Percentiles rank a stretch among this genome's conserved stretches.
phyloP scores from a whole-genome alignment of 345 rosid species.

The Capsella bursapastoris region DNA sequence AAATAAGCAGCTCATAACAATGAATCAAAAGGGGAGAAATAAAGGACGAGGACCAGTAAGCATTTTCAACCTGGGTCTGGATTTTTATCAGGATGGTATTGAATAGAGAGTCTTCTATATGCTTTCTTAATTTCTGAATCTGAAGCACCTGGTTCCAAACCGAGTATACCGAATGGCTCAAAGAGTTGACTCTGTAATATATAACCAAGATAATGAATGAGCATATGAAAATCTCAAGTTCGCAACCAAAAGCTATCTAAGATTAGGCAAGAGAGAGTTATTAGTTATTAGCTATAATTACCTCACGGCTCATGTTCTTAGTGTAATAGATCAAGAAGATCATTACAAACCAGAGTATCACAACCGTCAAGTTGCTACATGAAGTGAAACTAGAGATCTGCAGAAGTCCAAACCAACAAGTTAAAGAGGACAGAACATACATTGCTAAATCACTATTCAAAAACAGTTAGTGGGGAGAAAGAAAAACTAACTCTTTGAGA shows the following conservation, averaged over 20 bases:
- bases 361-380: constrained; percentile 75
- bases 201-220: not conserved
- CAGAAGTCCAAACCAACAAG: constrained; percentile 32
- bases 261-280: not conserved
- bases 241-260: not conserved
- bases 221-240: not conserved
- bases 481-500: constrained; percentile 62
- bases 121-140: constrained; percentile 92
- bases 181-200: constrained; percentile 72
- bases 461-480: not conserved
- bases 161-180: constrained; percentile 89
- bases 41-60: constrained; percentile 41
- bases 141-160: constrained; percentile 76
- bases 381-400: constrained; percentile 90
- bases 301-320: constrained; percentile 87
- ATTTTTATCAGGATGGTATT: constrained; percentile 98
- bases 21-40: not conserved
- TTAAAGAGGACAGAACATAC: not conserved
- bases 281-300: constrained; percentile 25
- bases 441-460: not conserved
- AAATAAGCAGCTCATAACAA: constrained; percentile 7
- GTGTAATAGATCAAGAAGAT: constrained; percentile 83
- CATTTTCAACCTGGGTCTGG: constrained; percentile 92
- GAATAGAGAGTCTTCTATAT: constrained; percentile 86
- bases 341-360: constrained; percentile 81